Conservation (phyloP, 176 grass and related monocot genomes). For the Echinochloa phyllopogon region DNA sequence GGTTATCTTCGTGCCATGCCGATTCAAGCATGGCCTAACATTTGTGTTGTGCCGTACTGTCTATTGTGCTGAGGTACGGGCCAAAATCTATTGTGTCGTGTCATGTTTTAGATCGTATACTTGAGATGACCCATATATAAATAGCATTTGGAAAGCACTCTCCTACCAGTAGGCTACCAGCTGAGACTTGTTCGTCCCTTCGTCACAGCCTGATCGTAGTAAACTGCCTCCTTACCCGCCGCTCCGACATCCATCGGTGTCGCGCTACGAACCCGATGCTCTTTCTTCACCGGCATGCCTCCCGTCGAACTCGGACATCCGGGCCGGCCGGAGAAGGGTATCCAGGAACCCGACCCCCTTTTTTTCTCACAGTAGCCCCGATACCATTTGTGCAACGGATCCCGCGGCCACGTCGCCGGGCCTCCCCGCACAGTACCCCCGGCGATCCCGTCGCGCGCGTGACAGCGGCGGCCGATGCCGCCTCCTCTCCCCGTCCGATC, state of each 20-base stretch:
- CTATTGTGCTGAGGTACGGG: no score
- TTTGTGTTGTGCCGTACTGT: no score
- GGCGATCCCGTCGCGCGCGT: slow-evolving; percentile 18
- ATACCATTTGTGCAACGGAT: slow-evolving; percentile 9
- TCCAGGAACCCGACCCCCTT: slow-evolving; percentile 13
- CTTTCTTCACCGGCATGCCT: background rate
- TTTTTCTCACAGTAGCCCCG: slow-evolving; percentile 4
- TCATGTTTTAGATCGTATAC: no score
- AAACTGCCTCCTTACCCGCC: background rate
- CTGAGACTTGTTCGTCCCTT: background rate
- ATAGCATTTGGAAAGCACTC: background rate
- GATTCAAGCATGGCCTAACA: no score
- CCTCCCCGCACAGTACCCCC: background rate
- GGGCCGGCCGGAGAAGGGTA: background rate
- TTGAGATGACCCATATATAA: no score
- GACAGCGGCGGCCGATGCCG: slow-evolving; percentile 27
- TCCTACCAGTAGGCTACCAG: background rate
- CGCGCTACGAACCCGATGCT: background rate
- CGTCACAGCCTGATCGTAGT: background rate
- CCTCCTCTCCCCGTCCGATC: background rate
- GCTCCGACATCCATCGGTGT: background rate
- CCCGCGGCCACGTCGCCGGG: slow-evolving; percentile 19
- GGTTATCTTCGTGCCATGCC: no score
- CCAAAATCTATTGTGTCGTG: no score
- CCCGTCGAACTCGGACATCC: background rate